Evolutionary conservation across 2,329 filamentous ascomycete genomes (phyloP), one percentile per base, ranked within the genome.

Genomic region (Bipolaris cookei): DNA sequence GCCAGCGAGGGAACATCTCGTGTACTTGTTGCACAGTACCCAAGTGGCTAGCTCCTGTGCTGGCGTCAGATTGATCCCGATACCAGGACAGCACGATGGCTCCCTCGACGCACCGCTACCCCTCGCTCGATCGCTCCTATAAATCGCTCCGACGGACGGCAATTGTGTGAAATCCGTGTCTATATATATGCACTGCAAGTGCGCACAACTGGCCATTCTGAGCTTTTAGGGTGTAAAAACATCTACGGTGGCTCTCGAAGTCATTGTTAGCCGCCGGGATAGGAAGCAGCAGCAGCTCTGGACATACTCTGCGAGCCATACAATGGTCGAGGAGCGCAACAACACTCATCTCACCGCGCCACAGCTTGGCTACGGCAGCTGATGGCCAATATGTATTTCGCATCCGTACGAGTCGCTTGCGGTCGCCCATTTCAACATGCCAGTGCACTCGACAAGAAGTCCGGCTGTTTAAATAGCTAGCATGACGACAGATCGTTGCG

Each of bases 81-180:
- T 32, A 25, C 34, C 14, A 35, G 34, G 46, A 42, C 18, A 21
- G 25, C 32, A 57, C 61, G 37, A 62, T 56, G 51, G 44, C 51
- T 42, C 41, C 18, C 35, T 34, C 30, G 46, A 37, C 52, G 59
- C 52, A 42, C 58, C 51, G 51, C 58, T 63, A 49, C 65, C 66
- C 66, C 66, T 67, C 66, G 63, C 56, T 63, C 59, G 46, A 48
- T 37, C 45, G 45, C 34, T 48, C 54, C 56, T 46, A 48, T 55
- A 50, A 41, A 47, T 47, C 58, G n/a, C 50, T 49, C 30, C 39
- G 21, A 57, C 39, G 37, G 13, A 23, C 28, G 35, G 32, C 56
- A 39, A 53, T 56, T 34, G 28, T 49, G 34, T 56, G 23, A 39
- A 34, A n/a, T 23, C 10, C 18, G 30, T 37, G 14, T 16, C 25